Evolutionary conservation across 2,329 filamentous ascomycete species (phyloP).

Genomic region (Paracamarosporium sp.): DNA sequence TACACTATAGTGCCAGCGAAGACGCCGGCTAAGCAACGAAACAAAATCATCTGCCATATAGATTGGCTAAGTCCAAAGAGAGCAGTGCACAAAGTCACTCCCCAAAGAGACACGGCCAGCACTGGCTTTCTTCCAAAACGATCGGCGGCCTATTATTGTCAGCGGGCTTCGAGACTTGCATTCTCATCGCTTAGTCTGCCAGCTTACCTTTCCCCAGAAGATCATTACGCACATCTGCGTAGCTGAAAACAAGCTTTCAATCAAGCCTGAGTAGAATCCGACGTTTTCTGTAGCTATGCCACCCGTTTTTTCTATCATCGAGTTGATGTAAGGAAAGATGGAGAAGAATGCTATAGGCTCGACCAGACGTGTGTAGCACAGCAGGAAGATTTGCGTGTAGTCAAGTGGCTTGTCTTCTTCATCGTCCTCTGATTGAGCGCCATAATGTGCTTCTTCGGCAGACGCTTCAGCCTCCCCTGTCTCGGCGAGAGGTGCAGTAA

Average conservation of each 20-base stretch:
- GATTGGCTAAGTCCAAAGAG: conserved; percentile 72
- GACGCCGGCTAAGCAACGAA: conserved; percentile 73
- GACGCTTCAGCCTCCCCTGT: conserved; percentile 11
- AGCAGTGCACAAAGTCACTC: conserved; percentile 65
- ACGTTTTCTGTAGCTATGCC: conserved; percentile 68
- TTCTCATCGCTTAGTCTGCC: neutral
- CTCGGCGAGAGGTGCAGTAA: conserved; percentile 22
- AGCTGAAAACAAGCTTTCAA: conserved; percentile 73
- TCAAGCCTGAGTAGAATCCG: conserved; percentile 80
- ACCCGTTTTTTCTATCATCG: conserved; percentile 76
- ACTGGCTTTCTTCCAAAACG: conserved; percentile 75
- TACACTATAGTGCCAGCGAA: conserved; percentile 75
- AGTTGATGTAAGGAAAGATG: conserved; percentile 81
- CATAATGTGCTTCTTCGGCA: conserved; percentile 2
- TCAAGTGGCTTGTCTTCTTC: conserved; percentile 37
- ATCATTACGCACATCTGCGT: conserved; percentile 83
- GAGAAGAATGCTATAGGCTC: conserved; percentile 85
- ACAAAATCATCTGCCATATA: conserved; percentile 77
- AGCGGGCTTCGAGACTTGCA: neutral
- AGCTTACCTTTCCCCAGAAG: conserved; percentile 65
- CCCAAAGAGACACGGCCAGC: conserved; percentile 70
- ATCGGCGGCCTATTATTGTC: conserved; percentile 60
- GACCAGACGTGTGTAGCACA: conserved; percentile 75
- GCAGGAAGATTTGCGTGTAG: conserved; percentile 66
- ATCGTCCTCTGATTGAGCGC: conserved; percentile 5